Evolutionary conservation across 129 eudicot genomes (phyloP).

Genomic region (carrot (Daucus carota)): DH1_v3.0 NC_030385.2:4566501-4567000

Average conservation of each 20-base stretch:
- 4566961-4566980: constrained; percentile 48
- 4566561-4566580: not conserved
- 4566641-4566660: not conserved
- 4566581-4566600: constrained; percentile 6
- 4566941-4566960: constrained; percentile 48
- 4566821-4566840: not conserved
- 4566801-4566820: too few species aligned
- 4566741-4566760: not conserved
- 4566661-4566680: not conserved
- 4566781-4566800: not conserved
- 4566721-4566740: not conserved
- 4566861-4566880: constrained; percentile 19
- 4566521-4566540: constrained; percentile 2
- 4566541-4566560: not conserved
- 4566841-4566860: constrained; percentile 10
- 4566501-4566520: too few species aligned
- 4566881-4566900: constrained; percentile 33
- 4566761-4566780: not conserved
- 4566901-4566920: constrained; percentile 48
- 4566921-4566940: constrained; percentile 41
- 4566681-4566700: not conserved
- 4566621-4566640: not conserved
- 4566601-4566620: constrained; percentile 6
- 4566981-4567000: constrained; percentile 22
- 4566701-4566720: constrained; percentile 3